Evolutionary conservation across 2,329 filamentous ascomycete genomes (phyloP), one percentile per base, ranked within the genome.

Genomic region (Fusarium tricinctum): DNA sequence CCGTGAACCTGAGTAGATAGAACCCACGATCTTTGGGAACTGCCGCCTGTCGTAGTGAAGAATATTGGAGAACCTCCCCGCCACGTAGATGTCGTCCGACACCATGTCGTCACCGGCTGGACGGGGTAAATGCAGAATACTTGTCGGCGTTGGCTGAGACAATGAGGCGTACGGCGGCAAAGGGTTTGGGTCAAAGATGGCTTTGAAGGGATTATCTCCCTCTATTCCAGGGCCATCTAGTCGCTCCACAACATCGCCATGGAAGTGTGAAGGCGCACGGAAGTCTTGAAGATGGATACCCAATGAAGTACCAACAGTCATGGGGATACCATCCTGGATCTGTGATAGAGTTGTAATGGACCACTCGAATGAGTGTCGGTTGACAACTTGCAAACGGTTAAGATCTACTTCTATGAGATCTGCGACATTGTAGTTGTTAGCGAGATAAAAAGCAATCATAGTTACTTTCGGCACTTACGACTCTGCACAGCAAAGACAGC

Each of bases 11-110:
- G 93, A 97, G 78, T 97, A 89, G 12, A 97, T 89, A 1, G 93
- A 93, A 8, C 89, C 90, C 62, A 89, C 86, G 9, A 97, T 86
- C 17, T 87, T 87, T 0, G 93, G 92, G 73, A 97, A 97, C 78
- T 88, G 93, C 44, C 95, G 90, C 5, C 94, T 88, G 75, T 97
- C 94, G 79, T 97, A 98, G 75, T 93, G 91, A 5, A 97, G 82
- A 58, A 97, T 92, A 73, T 89, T 94, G 6, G 94, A 92, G 76
- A 97, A 97, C 17, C 95, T 88, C 1, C 95, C 95, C 6, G 91
- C 93, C 35, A 97, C 89, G 81, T 94, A 95, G 40, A 98, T 96
- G 30, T 96, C 91, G 61, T 91, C 86, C 49, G 92, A 91, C 19
- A 89, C 83, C 65, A 87, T 83, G 48, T 81, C 80, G 12, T 77